phyloP scores from a whole-genome alignment of 257 asterid genomes.

The Solanum sejunctum region DNA sequence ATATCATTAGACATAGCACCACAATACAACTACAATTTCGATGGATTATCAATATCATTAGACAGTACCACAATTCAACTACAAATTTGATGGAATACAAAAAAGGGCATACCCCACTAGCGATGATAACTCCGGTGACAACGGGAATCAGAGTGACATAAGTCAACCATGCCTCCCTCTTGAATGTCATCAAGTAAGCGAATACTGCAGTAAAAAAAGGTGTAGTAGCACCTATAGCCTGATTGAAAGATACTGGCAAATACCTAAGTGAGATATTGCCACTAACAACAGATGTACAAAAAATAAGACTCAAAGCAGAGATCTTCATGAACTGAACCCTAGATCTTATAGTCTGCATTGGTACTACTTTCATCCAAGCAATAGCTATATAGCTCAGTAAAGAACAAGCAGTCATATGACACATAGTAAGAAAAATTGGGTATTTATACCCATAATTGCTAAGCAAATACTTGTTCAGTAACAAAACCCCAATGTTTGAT shows the following conservation, averaged over 20 bases:
- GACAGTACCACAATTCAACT: not conserved
- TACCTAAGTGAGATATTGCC: conserved; percentile 71
- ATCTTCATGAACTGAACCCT: conserved; percentile 76
- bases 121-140: conserved; percentile 70
- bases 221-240: conserved; percentile 86
- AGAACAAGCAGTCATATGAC: conserved; percentile 87
- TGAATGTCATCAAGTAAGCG: conserved; percentile 60
- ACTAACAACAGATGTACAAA: conserved; percentile 79
- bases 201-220: conserved; percentile 82
- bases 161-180: conserved; percentile 77
- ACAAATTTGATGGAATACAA: not conserved
- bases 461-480: conserved; percentile 66
- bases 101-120: conserved; percentile 51
- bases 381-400: conserved; percentile 79
- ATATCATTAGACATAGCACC: not conserved
- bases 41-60: not conserved
- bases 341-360: conserved; percentile 85
- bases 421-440: conserved; percentile 81
- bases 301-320: conserved; percentile 62
- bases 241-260: conserved; percentile 82
- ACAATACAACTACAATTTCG: not conserved
- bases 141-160: conserved; percentile 62
- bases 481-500: conserved; percentile 76
- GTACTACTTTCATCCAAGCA: conserved; percentile 85
- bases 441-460: conserved; percentile 89